These are phyloP conservation scores for Phalaenopsis aphrodite DNA, from an alignment of 106 monocot genomes.

Conservation along the genomic window DNA sequence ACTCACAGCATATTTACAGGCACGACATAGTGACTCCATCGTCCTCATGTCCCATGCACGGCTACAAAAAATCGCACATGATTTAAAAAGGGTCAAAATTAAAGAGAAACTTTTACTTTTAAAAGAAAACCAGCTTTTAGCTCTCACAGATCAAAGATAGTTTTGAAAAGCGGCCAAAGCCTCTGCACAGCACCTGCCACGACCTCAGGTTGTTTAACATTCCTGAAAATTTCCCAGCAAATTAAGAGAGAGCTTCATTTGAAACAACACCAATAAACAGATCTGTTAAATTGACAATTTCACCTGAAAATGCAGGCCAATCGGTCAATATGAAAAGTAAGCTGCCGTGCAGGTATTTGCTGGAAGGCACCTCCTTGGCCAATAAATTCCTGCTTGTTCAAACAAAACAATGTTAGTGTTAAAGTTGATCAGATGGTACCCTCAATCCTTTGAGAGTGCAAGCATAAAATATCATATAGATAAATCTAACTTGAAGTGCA, in stretches of 20 bases:
- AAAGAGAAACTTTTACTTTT: neutral
- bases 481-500: conserved; percentile 50
- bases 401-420: neutral
- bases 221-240: conserved; percentile 33
- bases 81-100: neutral
- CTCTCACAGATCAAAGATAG: conserved; percentile 83
- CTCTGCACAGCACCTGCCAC: conserved; percentile 70
- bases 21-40: conserved; percentile 91
- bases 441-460: neutral
- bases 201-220: conserved; percentile 74
- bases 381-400: conserved; percentile 46
- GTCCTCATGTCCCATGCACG: conserved; percentile 96
- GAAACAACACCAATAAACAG: neutral
- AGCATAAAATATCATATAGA: conserved; percentile 1
- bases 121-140: neutral
- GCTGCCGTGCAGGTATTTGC: conserved; percentile 67
- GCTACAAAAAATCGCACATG: conserved; percentile 26
- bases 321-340: conserved; percentile 86
- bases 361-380: conserved; percentile 55
- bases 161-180: conserved; percentile 85
- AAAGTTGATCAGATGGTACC: neutral
- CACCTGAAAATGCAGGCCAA: conserved; percentile 89
- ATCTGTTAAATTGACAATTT: neutral
- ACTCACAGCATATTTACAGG: conserved; percentile 98
- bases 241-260: neutral